Evolutionary conservation across 345 rosid genomes (phyloP), one percentile per base, ranked within the genome.

Genomic region (Odontarrhena argentea): DNA sequence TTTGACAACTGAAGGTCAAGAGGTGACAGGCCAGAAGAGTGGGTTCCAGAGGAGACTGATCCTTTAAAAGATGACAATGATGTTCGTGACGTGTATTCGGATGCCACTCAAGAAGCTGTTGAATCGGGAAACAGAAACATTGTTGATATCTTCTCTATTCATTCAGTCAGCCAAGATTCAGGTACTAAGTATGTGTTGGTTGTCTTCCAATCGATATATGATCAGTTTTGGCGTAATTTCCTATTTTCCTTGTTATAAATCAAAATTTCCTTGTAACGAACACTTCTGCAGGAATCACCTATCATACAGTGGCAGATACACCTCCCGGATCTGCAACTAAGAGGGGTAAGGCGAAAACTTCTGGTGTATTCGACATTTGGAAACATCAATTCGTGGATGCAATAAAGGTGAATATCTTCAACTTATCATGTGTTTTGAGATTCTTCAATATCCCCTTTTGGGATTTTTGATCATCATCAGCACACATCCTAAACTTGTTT

Each of bases 91-190:
- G 79, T 63, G 9, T 76, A 76, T 59, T 68, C 83, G 45, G 86
- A 76, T 70, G 80, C 79, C 25, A 41, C 36, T 79, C 77, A 68
- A 62, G 69, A 55, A 56, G 75, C 47, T 68, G 74, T 45, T 36
- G 96, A 80, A 75, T 62, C 73, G 35, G 80, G 73, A 36, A 81
- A 71, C 55, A 55, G 81, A 60, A 78, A 74, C 74, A 75, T 78
- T 70, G 96, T 87, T 70, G 98, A 92, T 75, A 87, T 87, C 62
- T 92, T 89, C 81, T 92, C 97, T 30, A 77, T 83, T 73, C 97
- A 86, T 78, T 84, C 96, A 24, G 74, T 14, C 60, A 66, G 25
- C 54, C 65, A 56, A 38, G 67, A 18, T 42, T 14, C 82, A 77
- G 96, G 96, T 88, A 74, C 38, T 47, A 42, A 24, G 67, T 50